Conservation (phyloP, 1,284 basidiomycete species). For the Sanghuangporus weigelae region DNA sequence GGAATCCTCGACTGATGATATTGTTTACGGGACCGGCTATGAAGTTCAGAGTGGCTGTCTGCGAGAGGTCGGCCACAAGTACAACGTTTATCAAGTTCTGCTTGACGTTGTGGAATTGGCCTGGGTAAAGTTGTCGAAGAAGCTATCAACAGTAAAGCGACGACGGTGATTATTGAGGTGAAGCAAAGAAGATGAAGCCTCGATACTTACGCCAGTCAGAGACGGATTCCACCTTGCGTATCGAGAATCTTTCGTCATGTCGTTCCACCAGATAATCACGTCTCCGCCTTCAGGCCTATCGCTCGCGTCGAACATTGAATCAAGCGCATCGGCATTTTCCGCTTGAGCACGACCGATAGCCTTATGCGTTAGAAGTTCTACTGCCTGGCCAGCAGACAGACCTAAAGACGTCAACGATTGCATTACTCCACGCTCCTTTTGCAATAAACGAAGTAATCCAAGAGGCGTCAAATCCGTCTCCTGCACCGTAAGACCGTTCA, state of each 20-base stretch:
- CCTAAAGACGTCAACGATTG: constrained; percentile 56
- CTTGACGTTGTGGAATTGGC: constrained; percentile 67
- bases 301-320: constrained; percentile 82
- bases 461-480: constrained; percentile 69
- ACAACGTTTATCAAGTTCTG: constrained; percentile 81
- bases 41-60: constrained; percentile 52
- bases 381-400: constrained; percentile 56
- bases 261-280: constrained; percentile 84
- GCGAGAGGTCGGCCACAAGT: constrained; percentile 73
- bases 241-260: constrained; percentile 80
- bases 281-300: constrained; percentile 78
- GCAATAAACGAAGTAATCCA: constrained; percentile 45
- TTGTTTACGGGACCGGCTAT: constrained; percentile 57
- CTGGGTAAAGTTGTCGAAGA: constrained; percentile 66
- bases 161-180: background rate
- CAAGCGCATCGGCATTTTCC: constrained; percentile 46
- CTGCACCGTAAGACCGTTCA: constrained; percentile 69
- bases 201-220: constrained; percentile 40
- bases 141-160: constrained; percentile 38
- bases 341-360: constrained; percentile 47
- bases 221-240: constrained; percentile 52
- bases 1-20: constrained; percentile 68
- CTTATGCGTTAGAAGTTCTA: constrained; percentile 67
- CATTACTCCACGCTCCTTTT: constrained; percentile 70
- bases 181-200: background rate